Conservation (phyloP, 75 land plant species). For the Pinus albicaulis region DNA sequence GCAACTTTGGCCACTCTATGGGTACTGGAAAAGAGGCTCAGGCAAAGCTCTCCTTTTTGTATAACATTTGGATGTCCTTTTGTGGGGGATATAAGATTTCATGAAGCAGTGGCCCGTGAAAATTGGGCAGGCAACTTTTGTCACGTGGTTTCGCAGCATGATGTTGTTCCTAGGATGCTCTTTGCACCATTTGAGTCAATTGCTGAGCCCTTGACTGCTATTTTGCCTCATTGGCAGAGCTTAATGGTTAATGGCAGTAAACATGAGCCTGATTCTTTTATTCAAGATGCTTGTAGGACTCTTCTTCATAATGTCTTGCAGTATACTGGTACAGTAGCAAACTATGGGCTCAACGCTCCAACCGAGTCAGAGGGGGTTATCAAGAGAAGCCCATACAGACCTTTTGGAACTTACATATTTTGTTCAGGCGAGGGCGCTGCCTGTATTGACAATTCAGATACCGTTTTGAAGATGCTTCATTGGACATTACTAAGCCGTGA, state of each 20-base stretch:
- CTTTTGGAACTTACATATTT: constrained; percentile 45
- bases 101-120: constrained; percentile 48
- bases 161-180: constrained; percentile 57
- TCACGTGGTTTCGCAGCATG: constrained; percentile 41
- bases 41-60: constrained; percentile 19
- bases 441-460: constrained; percentile 22
- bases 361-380: no score
- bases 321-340: no score
- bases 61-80: constrained; percentile 70
- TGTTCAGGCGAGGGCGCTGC: constrained; percentile 32
- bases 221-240: constrained; percentile 2
- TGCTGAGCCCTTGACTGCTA: constrained; percentile 15
- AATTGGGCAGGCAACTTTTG: constrained; percentile 45
- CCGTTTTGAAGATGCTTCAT: constrained; percentile 25
- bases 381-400: constrained; percentile 16
- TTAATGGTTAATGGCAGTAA: background rate
- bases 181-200: constrained; percentile 45
- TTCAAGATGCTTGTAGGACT: background rate
- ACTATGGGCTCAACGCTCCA: no score
- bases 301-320: no score
- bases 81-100: constrained; percentile 38
- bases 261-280: background rate
- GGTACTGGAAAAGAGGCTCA: constrained; percentile 3
- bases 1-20: constrained; percentile 6
- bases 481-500: background rate